phyloP scores from a whole-genome alignment of 2,329 filamentous ascomycete species.

The Paraconiothyrium sp. region DNA sequence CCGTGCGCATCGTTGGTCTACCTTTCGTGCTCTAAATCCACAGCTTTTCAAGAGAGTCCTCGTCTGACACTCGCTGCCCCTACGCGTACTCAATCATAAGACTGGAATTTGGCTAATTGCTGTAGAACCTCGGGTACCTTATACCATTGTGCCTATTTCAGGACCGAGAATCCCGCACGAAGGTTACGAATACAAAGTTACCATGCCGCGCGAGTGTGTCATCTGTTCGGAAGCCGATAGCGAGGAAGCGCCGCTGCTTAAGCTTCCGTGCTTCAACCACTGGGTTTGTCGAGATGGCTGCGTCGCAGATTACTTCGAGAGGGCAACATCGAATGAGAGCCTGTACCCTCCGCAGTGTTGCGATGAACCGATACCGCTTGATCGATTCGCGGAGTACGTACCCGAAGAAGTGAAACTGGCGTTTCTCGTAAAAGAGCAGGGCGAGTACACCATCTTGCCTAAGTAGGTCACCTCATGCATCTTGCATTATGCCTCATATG shows the following conservation, averaged over 20 bases:
- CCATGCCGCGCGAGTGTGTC: slow-evolving; percentile 28
- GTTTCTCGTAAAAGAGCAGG: slow-evolving; percentile 36
- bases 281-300: slow-evolving; percentile 35
- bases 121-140: not conserved
- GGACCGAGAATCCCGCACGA: not conserved
- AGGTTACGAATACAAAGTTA: not conserved
- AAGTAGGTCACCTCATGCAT: slow-evolving; percentile 30
- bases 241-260: slow-evolving; percentile 26
- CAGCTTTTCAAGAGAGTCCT: not conserved
- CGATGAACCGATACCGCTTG: slow-evolving; percentile 31
- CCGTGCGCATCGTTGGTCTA: not conserved
- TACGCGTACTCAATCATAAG: not conserved
- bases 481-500: not conserved
- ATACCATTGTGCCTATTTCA: not conserved
- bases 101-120: not conserved
- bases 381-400: slow-evolving; percentile 32
- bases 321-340: slow-evolving; percentile 38
- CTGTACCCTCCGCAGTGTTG: slow-evolving; percentile 44
- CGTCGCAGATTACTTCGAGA: slow-evolving; percentile 32
- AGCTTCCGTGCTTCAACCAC: slow-evolving; percentile 35
- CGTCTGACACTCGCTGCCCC: not conserved
- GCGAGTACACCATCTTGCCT: slow-evolving; percentile 39
- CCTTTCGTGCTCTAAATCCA: not conserved
- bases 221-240: slow-evolving; percentile 36
- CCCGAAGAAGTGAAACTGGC: slow-evolving; percentile 30